phyloP scores from a whole-genome alignment of 495 filamentous ascomycete genomes.

The Penicillium mononematosum region DNA sequence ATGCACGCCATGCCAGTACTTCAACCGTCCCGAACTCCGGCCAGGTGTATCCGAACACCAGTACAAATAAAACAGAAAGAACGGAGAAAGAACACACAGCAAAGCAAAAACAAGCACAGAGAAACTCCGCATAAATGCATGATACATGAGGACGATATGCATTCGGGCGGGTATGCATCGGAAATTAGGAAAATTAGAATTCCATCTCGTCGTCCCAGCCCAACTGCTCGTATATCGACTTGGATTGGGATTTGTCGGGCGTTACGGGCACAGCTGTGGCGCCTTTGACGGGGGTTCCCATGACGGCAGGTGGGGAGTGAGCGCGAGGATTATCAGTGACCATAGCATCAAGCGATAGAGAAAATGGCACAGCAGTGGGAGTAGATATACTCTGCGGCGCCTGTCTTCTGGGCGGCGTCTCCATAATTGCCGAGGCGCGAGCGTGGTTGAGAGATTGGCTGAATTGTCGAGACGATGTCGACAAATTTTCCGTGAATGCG shows the following conservation, averaged over 20 bases:
- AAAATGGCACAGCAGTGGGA: slow-evolving; percentile 12
- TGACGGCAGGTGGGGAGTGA: slow-evolving; percentile 19
- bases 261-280: slow-evolving; percentile 33
- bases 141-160: slow-evolving; percentile 10
- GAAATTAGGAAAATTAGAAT: slow-evolving; percentile 34
- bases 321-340: slow-evolving; percentile 9
- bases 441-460: slow-evolving; percentile 12
- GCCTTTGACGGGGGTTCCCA: slow-evolving; percentile 29
- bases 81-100: background rate
- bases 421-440: slow-evolving; percentile 34
- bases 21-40: slow-evolving; percentile 3
- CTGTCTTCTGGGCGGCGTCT: slow-evolving; percentile 42
- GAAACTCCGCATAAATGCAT: slow-evolving; percentile 8
- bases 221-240: slow-evolving; percentile 64
- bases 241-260: slow-evolving; percentile 45
- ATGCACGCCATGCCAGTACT: slow-evolving; percentile 9
- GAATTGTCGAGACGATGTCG: slow-evolving; percentile 15
- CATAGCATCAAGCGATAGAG: slow-evolving; percentile 8
- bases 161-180: background rate
- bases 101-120: background rate
- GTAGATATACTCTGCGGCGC: slow-evolving; percentile 11
- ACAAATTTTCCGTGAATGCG: slow-evolving; percentile 5
- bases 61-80: background rate
- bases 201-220: slow-evolving; percentile 71
- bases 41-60: slow-evolving; percentile 6